These are phyloP conservation scores for Trichoderma gamsii DNA, from an alignment of 495 filamentous ascomycete species.

Conservation along the genomic window DNA sequence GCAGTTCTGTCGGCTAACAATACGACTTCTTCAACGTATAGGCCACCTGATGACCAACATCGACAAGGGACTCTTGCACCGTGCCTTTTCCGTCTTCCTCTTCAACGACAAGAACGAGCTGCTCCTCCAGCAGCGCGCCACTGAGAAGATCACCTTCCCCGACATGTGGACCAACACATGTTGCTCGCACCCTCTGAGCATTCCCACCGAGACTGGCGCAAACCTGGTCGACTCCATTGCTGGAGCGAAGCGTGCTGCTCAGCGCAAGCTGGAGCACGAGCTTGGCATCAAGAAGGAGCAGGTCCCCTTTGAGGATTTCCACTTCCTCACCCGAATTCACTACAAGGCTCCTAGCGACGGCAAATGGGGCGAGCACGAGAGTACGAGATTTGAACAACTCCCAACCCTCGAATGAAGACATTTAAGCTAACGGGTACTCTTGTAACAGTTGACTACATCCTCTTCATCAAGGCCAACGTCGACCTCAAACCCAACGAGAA, in stretches of 20 bases:
- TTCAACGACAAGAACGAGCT: conserved; percentile 88
- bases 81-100: conserved; percentile 95
- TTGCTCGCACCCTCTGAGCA: conserved; percentile 93
- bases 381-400: conserved; percentile 46
- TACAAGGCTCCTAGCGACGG: conserved; percentile 97
- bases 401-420: not conserved
- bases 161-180: conserved; percentile 99
- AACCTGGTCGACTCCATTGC: conserved; percentile 71
- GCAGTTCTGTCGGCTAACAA: not conserved
- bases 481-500: conserved; percentile 75
- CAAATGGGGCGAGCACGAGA: conserved; percentile 98
- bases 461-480: conserved; percentile 94
- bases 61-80: conserved; percentile 86
- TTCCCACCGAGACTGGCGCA: conserved; percentile 83
- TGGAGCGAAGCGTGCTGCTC: conserved; percentile 85
- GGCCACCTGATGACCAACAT: conserved; percentile 99
- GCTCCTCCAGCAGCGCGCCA: conserved; percentile 89
- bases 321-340: conserved; percentile 93
- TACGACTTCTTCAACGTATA: conserved; percentile 27
- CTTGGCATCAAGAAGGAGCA: conserved; percentile 85
- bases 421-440: not conserved
- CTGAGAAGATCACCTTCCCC: conserved; percentile 98
- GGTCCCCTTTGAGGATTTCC: conserved; percentile 86
- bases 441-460: conserved; percentile 86
- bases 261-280: conserved; percentile 90